Evolutionary conservation across 1,284 basidiomycete genomes (phyloP).

Genomic region (Malassezia sp.): DNA sequence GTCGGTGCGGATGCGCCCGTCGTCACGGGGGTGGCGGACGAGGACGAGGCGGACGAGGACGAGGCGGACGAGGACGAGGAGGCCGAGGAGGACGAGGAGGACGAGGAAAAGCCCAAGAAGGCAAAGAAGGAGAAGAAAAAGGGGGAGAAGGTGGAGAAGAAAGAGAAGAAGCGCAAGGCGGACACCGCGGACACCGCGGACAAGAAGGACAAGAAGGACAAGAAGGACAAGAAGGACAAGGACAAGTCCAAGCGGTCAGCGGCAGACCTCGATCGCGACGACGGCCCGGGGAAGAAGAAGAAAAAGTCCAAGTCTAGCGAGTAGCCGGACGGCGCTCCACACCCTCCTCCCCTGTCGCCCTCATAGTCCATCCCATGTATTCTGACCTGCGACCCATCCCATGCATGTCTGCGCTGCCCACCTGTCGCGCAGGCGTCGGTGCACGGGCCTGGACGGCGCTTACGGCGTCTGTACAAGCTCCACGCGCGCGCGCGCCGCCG

Average conservation of each 20-base stretch:
- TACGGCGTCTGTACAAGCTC: conserved; percentile 19
- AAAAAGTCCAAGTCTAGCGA: conserved; percentile 20
- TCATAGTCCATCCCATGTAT: no score
- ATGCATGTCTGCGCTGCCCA: conserved; percentile 4
- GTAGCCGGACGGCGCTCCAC: background rate
- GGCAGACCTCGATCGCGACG: conserved; percentile 21
- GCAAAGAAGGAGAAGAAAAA: conserved; percentile 25
- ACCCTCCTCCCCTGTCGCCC: no score
- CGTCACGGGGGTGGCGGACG: conserved; percentile 45
- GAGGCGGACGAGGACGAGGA: conserved; percentile 50
- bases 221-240: conserved; percentile 33
- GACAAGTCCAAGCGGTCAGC: conserved; percentile 29
- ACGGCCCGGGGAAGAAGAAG: conserved; percentile 33
- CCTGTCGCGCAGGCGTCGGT: no score
- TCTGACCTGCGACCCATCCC: background rate
- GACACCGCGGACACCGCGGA: conserved; percentile 6
- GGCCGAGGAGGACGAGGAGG: conserved; percentile 46
- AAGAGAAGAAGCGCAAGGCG: conserved; percentile 21
- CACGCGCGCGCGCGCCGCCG: conserved; percentile 22
- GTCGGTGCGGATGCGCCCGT: conserved; percentile 35
- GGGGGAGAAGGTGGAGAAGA: conserved; percentile 37
- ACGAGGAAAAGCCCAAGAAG: conserved; percentile 11
- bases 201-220: conserved; percentile 35
- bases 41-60: conserved; percentile 49
- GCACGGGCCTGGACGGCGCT: no score